Conservation (phyloP, 2,329 filamentous ascomycete species). For the Tolypocladium tropicale region DNA sequence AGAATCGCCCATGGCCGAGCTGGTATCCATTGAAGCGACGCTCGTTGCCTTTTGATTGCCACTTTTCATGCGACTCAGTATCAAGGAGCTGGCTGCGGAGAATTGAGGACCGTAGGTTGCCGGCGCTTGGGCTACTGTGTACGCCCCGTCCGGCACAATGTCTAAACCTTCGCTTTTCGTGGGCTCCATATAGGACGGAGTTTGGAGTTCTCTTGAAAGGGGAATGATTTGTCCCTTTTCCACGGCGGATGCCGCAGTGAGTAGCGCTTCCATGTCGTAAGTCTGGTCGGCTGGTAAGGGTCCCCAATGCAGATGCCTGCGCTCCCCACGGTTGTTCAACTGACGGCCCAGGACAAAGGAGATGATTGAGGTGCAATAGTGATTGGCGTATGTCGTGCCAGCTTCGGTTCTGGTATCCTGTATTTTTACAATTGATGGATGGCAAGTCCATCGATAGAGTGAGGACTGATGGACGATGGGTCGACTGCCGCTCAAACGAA, state of each 20-base stretch:
- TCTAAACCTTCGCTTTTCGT: neutral
- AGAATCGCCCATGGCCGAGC: neutral
- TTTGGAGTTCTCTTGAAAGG: neutral
- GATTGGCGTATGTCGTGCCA: neutral
- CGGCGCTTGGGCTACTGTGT: neutral
- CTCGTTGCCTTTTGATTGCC: neutral
- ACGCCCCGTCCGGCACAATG: neutral
- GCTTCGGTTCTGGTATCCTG: neutral
- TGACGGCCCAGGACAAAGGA: neutral
- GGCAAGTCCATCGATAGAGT: neutral
- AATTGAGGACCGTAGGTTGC: slow-evolving; percentile 20
- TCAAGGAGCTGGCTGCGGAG: slow-evolving; percentile 13
- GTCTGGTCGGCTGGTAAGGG: neutral
- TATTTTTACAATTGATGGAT: neutral
- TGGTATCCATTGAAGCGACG: neutral
- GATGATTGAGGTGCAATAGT: neutral
- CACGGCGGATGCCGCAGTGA: neutral
- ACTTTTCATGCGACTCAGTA: slow-evolving; percentile 15
- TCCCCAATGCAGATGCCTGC: neutral
- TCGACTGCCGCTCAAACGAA: neutral
- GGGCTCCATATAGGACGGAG: neutral
- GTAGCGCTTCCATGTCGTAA: neutral
- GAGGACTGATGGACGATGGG: neutral
- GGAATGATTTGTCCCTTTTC: neutral
- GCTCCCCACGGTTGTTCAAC: neutral